Base-by-base conservation (phyloP, 495 filamentous ascomycete species). In the Penicillium egyptiacum region DNA sequence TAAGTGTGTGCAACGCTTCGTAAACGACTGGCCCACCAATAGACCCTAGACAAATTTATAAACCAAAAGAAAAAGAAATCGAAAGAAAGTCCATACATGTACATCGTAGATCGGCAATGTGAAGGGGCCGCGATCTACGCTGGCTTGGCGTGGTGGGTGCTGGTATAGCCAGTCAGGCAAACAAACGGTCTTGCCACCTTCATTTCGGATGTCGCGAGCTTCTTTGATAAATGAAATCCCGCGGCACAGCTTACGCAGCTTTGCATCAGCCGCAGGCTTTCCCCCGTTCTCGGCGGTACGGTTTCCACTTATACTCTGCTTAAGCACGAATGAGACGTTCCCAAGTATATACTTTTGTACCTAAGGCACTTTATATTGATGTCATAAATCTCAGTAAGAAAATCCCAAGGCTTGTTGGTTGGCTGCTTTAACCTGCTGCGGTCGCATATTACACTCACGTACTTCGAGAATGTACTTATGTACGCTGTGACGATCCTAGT, bases 101-200 rank as follows among this genome's bases (percentile, higher is more conserved):
- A 6, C 0, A 39, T 39, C 35, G 7, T 16, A n/a, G 41, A 42
- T 37, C 20, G 43, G 26, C 47, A 35, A 40, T 44, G 20, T 9
- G 25, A 10, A 31, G 25, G 17, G 30, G 12, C 46, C 17, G 30
- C 17, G 30, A 50, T 50, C 39, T 11, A 43, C 39, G 17, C n/a
- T 47, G 52, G 52, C 42, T 47, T 46, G 6, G 16, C 17, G 4
- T 37, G 37, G 42, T 19, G 19, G 3, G 4, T 25, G 26, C 6
- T 14, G 5, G 26, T 3, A 43, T 28, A 50, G 57, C 64, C 55
- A 66, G 57, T 66, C 43, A 66, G 44, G 17, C n/a, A 12, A 19
- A 22, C n/a, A 20, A 46, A 22, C 8, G 52, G 41, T 17, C 22
- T 66, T 42, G 61, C 64, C 64, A 66, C 64, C 25, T 37, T 40